A percentile compares a stretch with the other conserved stretches of the same genome.
phyloP scores from a whole-genome alignment of 345 rosid genomes.

The Lepidium didymum region DNA sequence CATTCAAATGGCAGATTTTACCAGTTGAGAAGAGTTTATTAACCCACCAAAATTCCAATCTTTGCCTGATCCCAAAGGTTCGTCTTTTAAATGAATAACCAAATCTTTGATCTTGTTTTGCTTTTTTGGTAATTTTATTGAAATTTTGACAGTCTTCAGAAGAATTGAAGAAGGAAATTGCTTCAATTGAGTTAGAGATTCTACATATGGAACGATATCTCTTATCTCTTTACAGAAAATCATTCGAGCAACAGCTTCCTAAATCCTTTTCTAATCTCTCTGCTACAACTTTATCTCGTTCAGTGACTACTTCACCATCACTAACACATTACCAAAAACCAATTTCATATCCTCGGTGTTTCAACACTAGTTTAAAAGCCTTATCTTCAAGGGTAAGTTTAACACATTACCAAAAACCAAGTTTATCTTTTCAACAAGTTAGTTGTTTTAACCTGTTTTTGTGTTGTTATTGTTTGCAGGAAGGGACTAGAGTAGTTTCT shows the following conservation, averaged over 20 bases:
- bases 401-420: background rate
- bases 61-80: constrained; percentile 15
- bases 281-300: constrained; percentile 14
- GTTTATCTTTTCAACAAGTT: background rate
- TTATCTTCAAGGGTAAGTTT: constrained; percentile 40
- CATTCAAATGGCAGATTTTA: constrained; percentile 31
- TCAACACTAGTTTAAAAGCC: constrained; percentile 33
- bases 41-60: constrained; percentile 26
- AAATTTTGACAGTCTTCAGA: constrained; percentile 43
- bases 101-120: background rate
- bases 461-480: constrained; percentile 29
- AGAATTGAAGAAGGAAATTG: constrained; percentile 64
- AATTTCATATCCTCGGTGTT: constrained; percentile 33
- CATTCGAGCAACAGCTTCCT: constrained; percentile 47
- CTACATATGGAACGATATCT: constrained; percentile 56
- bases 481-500: constrained; percentile 32
- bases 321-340: constrained; percentile 25
- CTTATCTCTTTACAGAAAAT: constrained; percentile 64
- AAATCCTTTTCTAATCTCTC: constrained; percentile 26
- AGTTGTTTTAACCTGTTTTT: background rate
- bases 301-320: constrained; percentile 25
- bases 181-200: constrained; percentile 59
- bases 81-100: background rate
- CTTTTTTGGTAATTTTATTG: background rate
- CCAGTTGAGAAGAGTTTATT: constrained; percentile 32